Conservation (phyloP, 345 rosid species). For the Trapa incisa region DNA sequence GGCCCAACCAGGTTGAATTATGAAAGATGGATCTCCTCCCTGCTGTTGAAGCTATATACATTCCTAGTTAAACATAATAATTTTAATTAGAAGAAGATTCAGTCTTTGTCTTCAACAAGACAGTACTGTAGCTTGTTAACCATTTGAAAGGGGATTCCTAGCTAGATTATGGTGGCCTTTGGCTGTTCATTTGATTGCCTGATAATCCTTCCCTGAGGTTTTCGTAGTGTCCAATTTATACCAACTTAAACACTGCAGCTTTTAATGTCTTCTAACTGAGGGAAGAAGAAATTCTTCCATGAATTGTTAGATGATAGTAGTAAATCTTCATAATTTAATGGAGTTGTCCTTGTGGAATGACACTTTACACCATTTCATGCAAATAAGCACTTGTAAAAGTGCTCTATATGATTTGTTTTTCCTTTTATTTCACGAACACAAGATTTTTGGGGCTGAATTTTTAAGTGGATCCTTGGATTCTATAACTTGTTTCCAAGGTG, state of each 20-base stretch:
- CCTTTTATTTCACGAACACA: neutral
- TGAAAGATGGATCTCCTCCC: neutral
- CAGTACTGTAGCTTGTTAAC: neutral
- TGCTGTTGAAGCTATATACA: neutral
- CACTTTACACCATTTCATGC: neutral
- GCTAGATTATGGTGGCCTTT: neutral
- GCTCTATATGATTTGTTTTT: neutral
- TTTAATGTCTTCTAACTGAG: neutral
- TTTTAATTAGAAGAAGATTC: neutral
- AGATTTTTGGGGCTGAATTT: neutral
- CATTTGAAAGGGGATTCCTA: neutral
- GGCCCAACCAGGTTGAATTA: neutral
- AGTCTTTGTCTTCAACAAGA: neutral
- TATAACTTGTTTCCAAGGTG: neutral
- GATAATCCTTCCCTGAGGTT: neutral
- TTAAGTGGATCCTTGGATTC: neutral
- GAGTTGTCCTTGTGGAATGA: neutral
- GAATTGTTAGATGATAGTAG: neutral
- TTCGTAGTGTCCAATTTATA: neutral
- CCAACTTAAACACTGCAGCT: neutral
- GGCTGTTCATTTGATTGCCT: neutral
- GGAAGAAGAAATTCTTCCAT: neutral
- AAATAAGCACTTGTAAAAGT: neutral
- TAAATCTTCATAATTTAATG: neutral
- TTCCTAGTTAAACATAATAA: neutral